A percentile compares a stretch with the other conserved stretches of the same genome.
phyloP scores from a whole-genome alignment of 139 green algal genomes.

The Chlorella sp. region DNA sequence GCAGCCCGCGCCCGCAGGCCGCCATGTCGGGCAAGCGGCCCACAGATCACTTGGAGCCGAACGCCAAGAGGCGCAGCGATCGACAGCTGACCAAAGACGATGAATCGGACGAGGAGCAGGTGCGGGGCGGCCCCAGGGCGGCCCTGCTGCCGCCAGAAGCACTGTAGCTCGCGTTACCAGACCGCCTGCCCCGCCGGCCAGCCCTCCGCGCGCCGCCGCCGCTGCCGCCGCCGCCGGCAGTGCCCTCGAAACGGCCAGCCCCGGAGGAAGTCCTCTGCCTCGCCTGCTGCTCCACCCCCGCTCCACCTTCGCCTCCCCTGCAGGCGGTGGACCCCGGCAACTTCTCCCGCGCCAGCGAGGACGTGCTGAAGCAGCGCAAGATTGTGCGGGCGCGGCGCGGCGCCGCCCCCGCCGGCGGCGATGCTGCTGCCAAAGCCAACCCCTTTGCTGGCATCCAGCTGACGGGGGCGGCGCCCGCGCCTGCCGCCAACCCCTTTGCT shows the following conservation, averaged over 20 bases:
- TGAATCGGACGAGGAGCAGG: constrained; percentile 49
- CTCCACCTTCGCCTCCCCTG: no score
- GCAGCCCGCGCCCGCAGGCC: no score
- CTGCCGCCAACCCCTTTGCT: constrained; percentile 50
- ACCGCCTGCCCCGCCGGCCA: no score
- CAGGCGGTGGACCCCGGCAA: constrained; percentile 43
- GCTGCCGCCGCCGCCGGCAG: no score
- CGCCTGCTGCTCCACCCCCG: no score
- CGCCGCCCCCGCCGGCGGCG: neutral
- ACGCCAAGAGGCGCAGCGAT: constrained; percentile 67
- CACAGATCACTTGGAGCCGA: constrained; percentile 60
- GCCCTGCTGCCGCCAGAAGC: no score
- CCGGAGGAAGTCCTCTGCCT: no score
- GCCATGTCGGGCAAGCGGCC: constrained; percentile 13
- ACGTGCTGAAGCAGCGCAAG: constrained; percentile 63
- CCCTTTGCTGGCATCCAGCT: constrained; percentile 68
- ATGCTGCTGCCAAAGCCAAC: constrained; percentile 39
- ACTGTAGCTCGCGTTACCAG: no score
- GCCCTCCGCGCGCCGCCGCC: no score
- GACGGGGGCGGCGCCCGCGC: neutral
- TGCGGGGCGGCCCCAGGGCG: constrained; percentile 15
- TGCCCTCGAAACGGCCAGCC: no score
- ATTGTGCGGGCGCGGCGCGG: constrained; percentile 58
- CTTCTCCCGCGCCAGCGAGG: constrained; percentile 67
- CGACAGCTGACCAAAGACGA: constrained; percentile 76